Conservation (phyloP, 179 eudicot species). For the Dionaea muscipula region DNA sequence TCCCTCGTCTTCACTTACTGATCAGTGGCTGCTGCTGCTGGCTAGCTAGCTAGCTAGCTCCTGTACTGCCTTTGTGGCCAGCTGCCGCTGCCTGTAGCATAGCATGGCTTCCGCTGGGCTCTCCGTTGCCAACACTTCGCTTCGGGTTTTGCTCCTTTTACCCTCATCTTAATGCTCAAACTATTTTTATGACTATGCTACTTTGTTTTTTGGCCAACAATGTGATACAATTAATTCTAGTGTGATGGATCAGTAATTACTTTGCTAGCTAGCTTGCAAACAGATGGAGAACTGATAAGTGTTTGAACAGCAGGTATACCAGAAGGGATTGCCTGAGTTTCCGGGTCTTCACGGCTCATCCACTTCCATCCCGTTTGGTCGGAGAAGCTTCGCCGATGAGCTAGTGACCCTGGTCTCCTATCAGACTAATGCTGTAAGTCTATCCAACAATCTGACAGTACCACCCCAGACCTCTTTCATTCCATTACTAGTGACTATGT, state of each 20-base stretch:
- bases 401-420: slow-evolving; percentile 45
- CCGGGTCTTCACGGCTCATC: slow-evolving; percentile 54
- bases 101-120: slow-evolving; percentile 83
- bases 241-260: neutral
- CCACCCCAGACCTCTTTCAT: neutral
- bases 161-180: neutral
- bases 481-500: too few species aligned
- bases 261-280: neutral
- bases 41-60: neutral
- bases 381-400: slow-evolving; percentile 36
- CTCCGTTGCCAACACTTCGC: slow-evolving; percentile 65
- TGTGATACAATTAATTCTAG: neutral
- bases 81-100: neutral
- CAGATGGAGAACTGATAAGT: neutral
- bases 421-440: slow-evolving; percentile 68
- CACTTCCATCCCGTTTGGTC: slow-evolving; percentile 40
- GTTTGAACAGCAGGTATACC: slow-evolving; percentile 32
- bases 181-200: neutral
- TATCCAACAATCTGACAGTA: neutral
- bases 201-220: neutral
- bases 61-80: slow-evolving; percentile 8
- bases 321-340: slow-evolving; percentile 67
- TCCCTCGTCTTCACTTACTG: slow-evolving; percentile 1
- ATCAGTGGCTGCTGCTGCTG: slow-evolving; percentile 5
- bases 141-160: slow-evolving; percentile 28